phyloP scores from a whole-genome alignment of 2,329 filamentous ascomycete species.

The Aspergillus fumigatus region DNA sequence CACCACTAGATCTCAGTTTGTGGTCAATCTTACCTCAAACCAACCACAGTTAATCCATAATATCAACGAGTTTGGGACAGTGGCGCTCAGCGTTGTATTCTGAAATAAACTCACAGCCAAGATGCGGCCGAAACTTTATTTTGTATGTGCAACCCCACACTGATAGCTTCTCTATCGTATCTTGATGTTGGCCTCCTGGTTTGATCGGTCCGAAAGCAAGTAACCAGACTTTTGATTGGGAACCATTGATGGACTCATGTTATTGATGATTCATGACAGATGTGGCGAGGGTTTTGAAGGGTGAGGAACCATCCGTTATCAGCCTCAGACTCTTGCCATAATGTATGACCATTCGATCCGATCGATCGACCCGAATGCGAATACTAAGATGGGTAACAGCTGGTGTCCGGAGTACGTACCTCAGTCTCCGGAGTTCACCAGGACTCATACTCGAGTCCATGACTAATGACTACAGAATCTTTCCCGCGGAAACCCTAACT shows the following conservation, averaged over 20 bases:
- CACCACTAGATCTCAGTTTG: too few species aligned
- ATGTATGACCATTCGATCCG: too few species aligned
- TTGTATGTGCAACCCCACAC: background rate
- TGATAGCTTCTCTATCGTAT: background rate
- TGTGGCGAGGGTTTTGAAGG: background rate
- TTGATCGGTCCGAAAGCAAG: background rate
- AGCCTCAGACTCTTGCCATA: too few species aligned
- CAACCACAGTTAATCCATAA: background rate
- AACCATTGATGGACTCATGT: background rate
- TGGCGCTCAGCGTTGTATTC: background rate
- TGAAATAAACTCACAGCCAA: background rate
- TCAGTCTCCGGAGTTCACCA: background rate
- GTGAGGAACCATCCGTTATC: too few species aligned
- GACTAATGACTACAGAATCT: background rate
- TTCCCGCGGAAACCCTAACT: background rate
- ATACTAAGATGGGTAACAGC: background rate
- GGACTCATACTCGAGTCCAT: background rate
- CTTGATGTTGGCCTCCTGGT: background rate
- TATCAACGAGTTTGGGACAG: background rate
- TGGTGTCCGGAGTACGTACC: too few species aligned
- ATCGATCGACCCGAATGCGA: background rate
- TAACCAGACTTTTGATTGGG: background rate
- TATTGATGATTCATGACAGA: background rate
- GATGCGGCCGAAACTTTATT: background rate
- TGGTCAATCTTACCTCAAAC: too few species aligned